phyloP scores from a whole-genome alignment of 306 rosid genomes.

The Luffa acutangula region DNA sequence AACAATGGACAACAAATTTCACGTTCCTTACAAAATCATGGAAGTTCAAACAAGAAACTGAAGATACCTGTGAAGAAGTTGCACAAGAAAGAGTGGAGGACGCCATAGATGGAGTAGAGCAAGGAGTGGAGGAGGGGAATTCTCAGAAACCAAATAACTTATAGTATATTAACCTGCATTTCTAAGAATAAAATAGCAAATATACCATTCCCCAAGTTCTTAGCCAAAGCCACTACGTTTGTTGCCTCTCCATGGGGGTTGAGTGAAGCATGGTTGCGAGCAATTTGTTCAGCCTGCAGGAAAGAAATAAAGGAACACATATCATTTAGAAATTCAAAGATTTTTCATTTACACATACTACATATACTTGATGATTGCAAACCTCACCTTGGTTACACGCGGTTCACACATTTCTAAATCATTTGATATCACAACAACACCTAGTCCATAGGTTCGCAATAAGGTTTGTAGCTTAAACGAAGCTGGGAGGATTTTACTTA shows the following conservation, averaged over 20 bases:
- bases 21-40: neutral
- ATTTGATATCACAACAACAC: constrained; percentile 73
- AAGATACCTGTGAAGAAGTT: constrained; percentile 54
- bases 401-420: constrained; percentile 88
- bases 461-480: too few relatives aligned
- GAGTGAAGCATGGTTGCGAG: constrained; percentile 90
- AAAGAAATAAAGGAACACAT: constrained; percentile 7
- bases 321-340: neutral
- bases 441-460: constrained; percentile 58
- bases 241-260: constrained; percentile 95
- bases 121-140: neutral
- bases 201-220: constrained; percentile 90
- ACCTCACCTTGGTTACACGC: constrained; percentile 63
- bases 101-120: constrained; percentile 44
- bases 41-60: neutral
- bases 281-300: constrained; percentile 76
- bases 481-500: too few relatives aligned
- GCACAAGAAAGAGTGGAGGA: constrained; percentile 51
- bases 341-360: too few relatives aligned
- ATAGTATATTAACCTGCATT: neutral
- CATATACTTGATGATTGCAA: neutral
- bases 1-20: neutral
- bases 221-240: constrained; percentile 93
- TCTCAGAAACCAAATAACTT: neutral
- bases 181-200: constrained; percentile 2